Base-by-base conservation (phyloP, 805 yeast species). In the Lipomyces starkeyi region DNA sequence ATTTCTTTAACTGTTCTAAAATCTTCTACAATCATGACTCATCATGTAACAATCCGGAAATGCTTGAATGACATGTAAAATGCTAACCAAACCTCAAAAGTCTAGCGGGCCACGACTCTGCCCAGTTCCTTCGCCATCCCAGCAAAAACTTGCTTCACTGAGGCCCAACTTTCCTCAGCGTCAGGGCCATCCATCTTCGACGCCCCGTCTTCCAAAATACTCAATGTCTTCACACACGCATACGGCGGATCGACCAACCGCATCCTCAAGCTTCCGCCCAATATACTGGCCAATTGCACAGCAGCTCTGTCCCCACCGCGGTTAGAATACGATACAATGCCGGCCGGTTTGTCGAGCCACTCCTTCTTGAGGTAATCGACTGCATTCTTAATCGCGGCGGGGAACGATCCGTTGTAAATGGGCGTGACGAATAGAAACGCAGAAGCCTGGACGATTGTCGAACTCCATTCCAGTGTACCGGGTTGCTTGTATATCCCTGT, bases 311-410 rank as follows among this genome's bases (percentile, higher is more conserved):
- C 64, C 11, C 62, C 62, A 34, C 68, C 68, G 25, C 64, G 34
- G 37, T 55, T 55, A 14, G 69, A 62, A 63, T 77, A 79, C 20
- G 76, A 68, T n/a, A 78, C 77, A 20, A 80, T 67, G 56, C 73
- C 73, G 2, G 76, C 77, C 1, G 81, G 79, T 67, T 80, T 80
- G 17, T 73, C 75, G 17, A 29, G 43, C 81, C 81, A 80, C 68
- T 80, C 82, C 37, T 72, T 54, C 61, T 55, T 80, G 34, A 81
- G 71, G 56, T 75, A 76, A 65, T 81, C 83, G 20, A 81, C 62
- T 4, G 82, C 81, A 62, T 79, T 79, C 70, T 81, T 80, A 58
- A 81, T 71, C 13, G 71, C 74, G 0, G 80, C 82, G 9, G 83
- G 82, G 59, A 74, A 76, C 7, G 81, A 77, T 73, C 79, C 73